Conservation (phyloP, 345 rosid genomes). For the Eucalyptus erythrocorys region DNA sequence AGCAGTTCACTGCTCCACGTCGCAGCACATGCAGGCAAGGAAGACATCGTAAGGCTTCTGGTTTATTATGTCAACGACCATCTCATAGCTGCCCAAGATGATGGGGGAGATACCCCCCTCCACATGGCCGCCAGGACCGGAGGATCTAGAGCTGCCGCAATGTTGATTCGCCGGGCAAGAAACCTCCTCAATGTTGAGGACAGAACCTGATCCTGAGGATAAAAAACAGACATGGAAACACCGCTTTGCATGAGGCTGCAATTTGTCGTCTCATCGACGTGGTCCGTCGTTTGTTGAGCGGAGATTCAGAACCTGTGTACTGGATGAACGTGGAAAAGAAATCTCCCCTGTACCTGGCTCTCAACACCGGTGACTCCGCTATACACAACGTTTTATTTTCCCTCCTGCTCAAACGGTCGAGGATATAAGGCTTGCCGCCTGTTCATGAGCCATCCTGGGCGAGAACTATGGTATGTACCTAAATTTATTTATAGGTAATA, state of each 20-base stretch:
- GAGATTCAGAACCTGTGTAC: background rate
- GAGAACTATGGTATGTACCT: background rate
- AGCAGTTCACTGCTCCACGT: background rate
- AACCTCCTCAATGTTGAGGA: background rate
- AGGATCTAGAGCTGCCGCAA: accelerated
- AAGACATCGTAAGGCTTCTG: background rate
- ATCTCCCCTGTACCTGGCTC: background rate
- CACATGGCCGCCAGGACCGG: background rate
- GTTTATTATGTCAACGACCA: background rate
- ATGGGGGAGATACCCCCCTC: background rate
- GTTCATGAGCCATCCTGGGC: background rate
- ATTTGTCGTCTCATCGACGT: background rate
- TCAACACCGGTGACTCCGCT: background rate
- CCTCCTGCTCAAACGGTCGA: too few species aligned
- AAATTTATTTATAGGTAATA: too few species aligned
- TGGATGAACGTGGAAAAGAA: background rate
- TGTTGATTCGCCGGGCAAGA: background rate
- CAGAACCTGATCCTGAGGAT: background rate
- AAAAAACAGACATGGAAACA: background rate
- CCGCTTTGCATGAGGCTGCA: background rate
- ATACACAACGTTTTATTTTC: too few species aligned
- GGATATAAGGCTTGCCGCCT: background rate
- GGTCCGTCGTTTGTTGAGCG: background rate
- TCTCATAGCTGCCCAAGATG: background rate
- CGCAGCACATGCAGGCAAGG: background rate